Conservation (phyloP, 108 stramenopile genomes). For the Chaetoceros tenuissimus region DNA sequence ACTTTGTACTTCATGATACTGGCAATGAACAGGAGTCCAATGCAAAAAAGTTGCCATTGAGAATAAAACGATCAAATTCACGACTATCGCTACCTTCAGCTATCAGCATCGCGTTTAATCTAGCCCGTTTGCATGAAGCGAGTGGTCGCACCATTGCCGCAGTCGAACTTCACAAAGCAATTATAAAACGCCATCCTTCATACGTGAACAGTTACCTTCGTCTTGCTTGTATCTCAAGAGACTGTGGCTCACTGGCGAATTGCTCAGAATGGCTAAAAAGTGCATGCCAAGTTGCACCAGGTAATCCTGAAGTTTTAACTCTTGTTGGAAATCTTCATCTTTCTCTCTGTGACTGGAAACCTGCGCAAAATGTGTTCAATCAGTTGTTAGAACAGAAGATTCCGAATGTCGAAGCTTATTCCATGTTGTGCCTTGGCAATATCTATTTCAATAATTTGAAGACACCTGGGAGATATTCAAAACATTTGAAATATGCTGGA, state of each 20-base stretch:
- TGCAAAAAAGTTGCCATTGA: constrained; percentile 7
- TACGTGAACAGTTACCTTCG: constrained; percentile 81
- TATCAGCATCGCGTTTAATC: constrained; percentile 77
- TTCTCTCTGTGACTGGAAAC: constrained; percentile 78
- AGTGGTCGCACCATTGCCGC: constrained; percentile 64
- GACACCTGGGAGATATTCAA: constrained; percentile 52
- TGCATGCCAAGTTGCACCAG: constrained; percentile 68
- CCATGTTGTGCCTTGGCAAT: constrained; percentile 75
- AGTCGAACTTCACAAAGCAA: constrained; percentile 80
- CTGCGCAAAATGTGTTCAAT: constrained; percentile 77
- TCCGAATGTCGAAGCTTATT: constrained; percentile 74
- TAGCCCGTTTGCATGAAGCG: constrained; percentile 77
- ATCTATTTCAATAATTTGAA: constrained; percentile 83
- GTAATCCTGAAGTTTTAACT: constrained; percentile 81
- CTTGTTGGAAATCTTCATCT: constrained; percentile 84
- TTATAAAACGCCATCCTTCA: constrained; percentile 70
- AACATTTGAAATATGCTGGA: constrained; percentile 68
- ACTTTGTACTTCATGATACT: constrained; percentile 4
- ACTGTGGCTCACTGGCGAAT: constrained; percentile 76
- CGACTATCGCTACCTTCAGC: constrained; percentile 42
- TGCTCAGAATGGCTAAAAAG: constrained; percentile 83
- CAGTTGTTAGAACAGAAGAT: constrained; percentile 68
- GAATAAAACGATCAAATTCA: constrained; percentile 55
- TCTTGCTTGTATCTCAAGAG: constrained; percentile 80
- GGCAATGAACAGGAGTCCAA: constrained; percentile 6